These are phyloP conservation scores for Rhypophila decipiens DNA, from an alignment of 495 filamentous ascomycete genomes.

Conservation along the genomic window DNA sequence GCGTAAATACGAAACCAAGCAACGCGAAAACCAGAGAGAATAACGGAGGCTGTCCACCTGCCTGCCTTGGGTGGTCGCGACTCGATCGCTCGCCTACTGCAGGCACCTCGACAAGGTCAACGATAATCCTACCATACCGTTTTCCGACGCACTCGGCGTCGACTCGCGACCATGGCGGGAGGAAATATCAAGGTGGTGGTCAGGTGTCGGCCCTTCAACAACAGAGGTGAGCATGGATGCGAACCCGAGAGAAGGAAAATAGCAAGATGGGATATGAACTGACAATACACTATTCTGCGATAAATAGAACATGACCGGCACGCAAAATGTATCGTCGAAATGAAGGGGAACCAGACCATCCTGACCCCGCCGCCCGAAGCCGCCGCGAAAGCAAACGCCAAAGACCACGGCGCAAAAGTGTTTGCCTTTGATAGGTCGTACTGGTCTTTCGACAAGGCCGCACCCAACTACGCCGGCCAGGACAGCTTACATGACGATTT, in stretches of 20 bases:
- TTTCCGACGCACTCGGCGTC: no score
- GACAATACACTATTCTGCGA: neutral
- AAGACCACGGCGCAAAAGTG: constrained; percentile 68
- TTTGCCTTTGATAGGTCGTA: constrained; percentile 98
- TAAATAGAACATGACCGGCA: constrained; percentile 73
- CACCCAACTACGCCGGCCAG: constrained; percentile 82
- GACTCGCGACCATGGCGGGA: no score
- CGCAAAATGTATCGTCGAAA: constrained; percentile 97
- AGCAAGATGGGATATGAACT: neutral
- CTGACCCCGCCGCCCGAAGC: constrained; percentile 66
- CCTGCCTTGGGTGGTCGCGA: no score
- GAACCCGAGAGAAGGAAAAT: neutral
- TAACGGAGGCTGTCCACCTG: neutral
- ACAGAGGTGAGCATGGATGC: constrained; percentile 62
- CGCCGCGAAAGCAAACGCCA: constrained; percentile 49
- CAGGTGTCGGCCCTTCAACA: constrained; percentile 85
- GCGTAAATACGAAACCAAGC: neutral
- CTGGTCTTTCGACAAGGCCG: constrained; percentile 89
- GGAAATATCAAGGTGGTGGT: constrained; percentile 99
- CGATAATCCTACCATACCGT: no score
- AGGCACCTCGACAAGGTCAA: neutral
- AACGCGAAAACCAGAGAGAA: neutral
- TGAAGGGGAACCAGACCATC: constrained; percentile 88
- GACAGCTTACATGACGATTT: constrained; percentile 82
- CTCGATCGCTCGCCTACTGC: neutral